Percentiles rank a stretch among this genome's conserved stretches.
phyloP scores from a whole-genome alignment of 2,329 filamentous ascomycete genomes.

The Beauveria rudraprayagi region DNA sequence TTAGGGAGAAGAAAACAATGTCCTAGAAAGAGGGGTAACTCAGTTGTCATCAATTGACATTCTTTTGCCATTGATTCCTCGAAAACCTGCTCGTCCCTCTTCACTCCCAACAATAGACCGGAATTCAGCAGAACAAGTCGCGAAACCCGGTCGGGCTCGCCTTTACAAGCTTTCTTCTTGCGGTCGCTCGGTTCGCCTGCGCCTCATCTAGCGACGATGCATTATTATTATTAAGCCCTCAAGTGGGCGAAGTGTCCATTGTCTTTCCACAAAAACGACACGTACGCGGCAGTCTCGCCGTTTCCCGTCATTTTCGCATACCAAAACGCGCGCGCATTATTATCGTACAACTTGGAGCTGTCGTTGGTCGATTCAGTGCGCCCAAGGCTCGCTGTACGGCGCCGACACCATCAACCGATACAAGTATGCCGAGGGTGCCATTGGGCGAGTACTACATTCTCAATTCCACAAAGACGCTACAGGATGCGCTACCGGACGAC shows the following conservation, averaged over 20 bases:
- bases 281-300: constrained; percentile 2
- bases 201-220: constrained; percentile 1
- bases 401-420: neutral
- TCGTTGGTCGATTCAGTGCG: constrained; percentile 7
- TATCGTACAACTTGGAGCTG: constrained; percentile 2
- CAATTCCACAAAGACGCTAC: neutral
- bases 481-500: neutral
- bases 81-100: neutral
- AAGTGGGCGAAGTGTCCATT: constrained; percentile 1
- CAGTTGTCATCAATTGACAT: neutral
- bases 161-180: neutral
- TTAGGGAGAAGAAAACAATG: neutral
- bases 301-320: constrained; percentile 10
- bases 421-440: neutral
- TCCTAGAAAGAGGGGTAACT: neutral
- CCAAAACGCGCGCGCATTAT: neutral
- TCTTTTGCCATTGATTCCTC: neutral
- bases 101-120: neutral
- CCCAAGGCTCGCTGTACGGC: neutral
- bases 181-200: neutral
- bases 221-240: neutral
- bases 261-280: constrained; percentile 11
- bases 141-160: constrained; percentile 4
- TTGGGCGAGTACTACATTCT: neutral
- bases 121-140: neutral